Conservation (phyloP, 345 rosid genomes). For the Lepidium aucheri region DNA sequence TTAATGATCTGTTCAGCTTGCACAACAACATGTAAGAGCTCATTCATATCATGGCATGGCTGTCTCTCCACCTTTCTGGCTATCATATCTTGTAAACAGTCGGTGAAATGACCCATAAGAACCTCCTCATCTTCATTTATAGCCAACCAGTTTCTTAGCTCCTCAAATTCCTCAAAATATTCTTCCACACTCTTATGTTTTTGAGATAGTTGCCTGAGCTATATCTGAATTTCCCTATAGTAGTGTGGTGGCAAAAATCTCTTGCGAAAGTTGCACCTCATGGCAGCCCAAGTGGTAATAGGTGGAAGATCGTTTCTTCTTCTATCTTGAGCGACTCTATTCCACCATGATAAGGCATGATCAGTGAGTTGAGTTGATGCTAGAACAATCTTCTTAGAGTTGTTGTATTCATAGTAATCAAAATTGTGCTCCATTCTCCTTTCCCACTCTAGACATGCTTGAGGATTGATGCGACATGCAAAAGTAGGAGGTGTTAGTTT, state of each 20-base stretch:
- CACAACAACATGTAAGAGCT: not conserved
- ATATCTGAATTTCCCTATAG: not conserved
- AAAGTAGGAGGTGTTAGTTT: not conserved
- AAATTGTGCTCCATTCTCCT: not conserved
- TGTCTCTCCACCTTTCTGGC: not conserved
- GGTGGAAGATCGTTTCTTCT: not conserved
- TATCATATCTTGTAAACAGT: not conserved
- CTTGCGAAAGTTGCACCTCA: not conserved
- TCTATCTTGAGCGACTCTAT: no score
- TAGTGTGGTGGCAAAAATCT: not conserved
- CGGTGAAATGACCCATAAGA: not conserved
- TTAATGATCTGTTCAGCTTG: not conserved
- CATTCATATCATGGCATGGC: not conserved
- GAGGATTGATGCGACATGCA: not conserved
- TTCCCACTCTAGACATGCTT: not conserved
- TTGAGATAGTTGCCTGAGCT: not conserved
- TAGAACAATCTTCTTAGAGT: no score
- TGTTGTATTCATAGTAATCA: not conserved
- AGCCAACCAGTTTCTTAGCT: not conserved
- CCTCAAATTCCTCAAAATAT: not conserved
- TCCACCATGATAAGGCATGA: no score
- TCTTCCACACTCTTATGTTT: not conserved
- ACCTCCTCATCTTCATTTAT: not conserved
- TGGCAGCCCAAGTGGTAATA: not conserved
- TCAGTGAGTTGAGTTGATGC: no score